Evolutionary conservation across 768 basidiomycete genomes (phyloP).

Genomic region (Leccinum rimulosum): DNA sequence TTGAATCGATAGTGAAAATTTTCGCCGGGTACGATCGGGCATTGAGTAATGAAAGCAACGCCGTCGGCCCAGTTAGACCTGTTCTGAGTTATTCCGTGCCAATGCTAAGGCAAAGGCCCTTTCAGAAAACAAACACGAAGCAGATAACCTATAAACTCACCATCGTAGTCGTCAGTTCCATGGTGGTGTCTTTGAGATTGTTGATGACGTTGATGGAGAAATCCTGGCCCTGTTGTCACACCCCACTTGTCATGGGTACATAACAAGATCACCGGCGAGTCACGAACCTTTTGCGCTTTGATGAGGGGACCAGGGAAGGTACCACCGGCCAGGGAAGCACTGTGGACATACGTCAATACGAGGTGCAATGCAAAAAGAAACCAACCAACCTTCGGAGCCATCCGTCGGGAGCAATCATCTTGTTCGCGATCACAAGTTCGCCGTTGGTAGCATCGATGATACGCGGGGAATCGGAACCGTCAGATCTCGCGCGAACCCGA

Average conservation of each 20-base stretch:
- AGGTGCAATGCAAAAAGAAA: background rate
- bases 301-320: conserved; percentile 50
- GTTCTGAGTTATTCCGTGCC: conserved; percentile 36
- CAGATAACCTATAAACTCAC: conserved; percentile 23
- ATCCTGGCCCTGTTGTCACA: conserved; percentile 28
- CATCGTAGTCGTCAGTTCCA: conserved; percentile 36
- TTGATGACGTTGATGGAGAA: conserved; percentile 39
- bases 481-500: background rate
- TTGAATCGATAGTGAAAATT: conserved; percentile 43
- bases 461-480: conserved; percentile 1
- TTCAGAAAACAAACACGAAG: background rate
- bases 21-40: conserved; percentile 40
- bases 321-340: conserved; percentile 45
- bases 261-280: background rate
- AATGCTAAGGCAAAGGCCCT: conserved; percentile 23
- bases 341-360: conserved; percentile 11
- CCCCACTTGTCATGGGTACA: background rate
- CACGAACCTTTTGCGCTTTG: conserved; percentile 37
- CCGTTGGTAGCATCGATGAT: conserved; percentile 26
- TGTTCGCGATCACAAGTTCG: conserved; percentile 41
- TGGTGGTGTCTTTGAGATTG: conserved; percentile 29
- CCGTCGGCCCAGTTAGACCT: conserved; percentile 39
- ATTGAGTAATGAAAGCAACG: conserved; percentile 43
- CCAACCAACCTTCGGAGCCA: conserved; percentile 36
- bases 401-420: conserved; percentile 49